Conservation (phyloP, 83 land plant genomes). For the Thuja plicata region DNA sequence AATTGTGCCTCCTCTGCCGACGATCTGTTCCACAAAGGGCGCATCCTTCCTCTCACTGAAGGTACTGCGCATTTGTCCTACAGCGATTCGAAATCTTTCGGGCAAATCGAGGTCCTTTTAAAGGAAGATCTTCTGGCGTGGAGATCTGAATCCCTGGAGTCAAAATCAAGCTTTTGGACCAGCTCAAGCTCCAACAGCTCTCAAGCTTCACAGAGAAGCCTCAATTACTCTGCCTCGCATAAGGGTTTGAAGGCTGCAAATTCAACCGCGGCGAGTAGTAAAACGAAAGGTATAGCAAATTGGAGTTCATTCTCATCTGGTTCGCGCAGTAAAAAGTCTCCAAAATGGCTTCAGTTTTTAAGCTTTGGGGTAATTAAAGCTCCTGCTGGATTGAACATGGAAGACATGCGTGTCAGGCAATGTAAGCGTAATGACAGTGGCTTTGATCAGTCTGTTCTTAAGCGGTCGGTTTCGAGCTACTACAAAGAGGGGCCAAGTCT, state of each 20-base stretch:
- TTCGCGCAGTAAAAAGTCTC: background rate
- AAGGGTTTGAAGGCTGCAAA: background rate
- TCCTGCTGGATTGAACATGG: background rate
- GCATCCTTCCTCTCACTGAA: too few relatives aligned
- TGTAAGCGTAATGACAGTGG: too few relatives aligned
- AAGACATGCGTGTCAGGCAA: constrained; percentile 1
- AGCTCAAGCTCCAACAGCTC: background rate
- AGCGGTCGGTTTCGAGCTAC: too few relatives aligned
- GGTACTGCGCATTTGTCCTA: background rate
- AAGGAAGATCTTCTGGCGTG: background rate
- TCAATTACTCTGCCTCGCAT: background rate
- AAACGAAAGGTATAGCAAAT: background rate
- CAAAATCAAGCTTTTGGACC: background rate
- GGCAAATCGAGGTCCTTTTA: background rate
- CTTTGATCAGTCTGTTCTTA: too few relatives aligned
- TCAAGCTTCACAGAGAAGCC: background rate
- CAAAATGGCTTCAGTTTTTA: constrained; percentile 7
- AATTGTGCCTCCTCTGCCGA: background rate
- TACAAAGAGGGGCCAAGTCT: too few relatives aligned
- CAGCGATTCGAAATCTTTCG: background rate
- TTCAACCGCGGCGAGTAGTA: background rate
- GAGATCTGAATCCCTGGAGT: background rate
- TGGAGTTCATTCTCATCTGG: background rate
- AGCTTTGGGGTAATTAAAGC: background rate
- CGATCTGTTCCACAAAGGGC: background rate